Evolutionary conservation across 768 basidiomycete genomes (phyloP), one percentile per base, ranked within the genome.

Genomic region (Chiua virens): DNA sequence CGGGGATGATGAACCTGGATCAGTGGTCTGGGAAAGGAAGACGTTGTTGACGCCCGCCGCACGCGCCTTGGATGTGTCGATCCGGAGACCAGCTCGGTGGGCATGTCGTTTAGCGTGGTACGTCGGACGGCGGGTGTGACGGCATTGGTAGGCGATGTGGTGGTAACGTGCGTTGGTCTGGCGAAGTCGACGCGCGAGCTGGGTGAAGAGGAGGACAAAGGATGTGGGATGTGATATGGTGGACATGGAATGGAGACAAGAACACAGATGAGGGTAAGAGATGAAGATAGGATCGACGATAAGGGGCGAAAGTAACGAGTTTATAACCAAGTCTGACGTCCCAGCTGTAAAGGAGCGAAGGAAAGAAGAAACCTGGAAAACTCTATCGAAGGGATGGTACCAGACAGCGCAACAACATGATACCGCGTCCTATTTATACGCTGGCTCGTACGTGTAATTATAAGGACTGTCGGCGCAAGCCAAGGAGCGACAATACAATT

Each of bases 31-130:
- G 28, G 28, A 30, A 9, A 30, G 28, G 28, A 9, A 8, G 9
- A 30, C 28, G 28, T 30, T 30, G 28, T 10, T 11, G 9, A 30
- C 28, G 9, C 10, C 5, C 11, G 28, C 28, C 7, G 71, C 22
- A 35, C 64, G 55, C 3, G 82, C 80, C 22, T 62, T 68, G 15
- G 61, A 55, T 22, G 76, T 72, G 64, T 79, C 71, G 42, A 85
- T 66, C 7, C 51, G 56, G 30, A 84, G 77, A 25, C 75, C 71
- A n/a, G 77, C 72, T 14, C 52, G 52, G 13, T 52, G 57, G 5
- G 83, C 83, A 22, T 69, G 76, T n/a, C 62, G 71, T 48, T 74
- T 76, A 10, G 83, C 83, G 57, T 78, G 79, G 53, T 72, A 56
- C 0, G 77, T 77, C 15, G 70, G 73, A 9, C 42, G 64, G 6